A percentile compares a stretch with the other conserved stretches of the same genome.
These are phyloP conservation scores for Phytophthora pluvialis DNA, from an alignment of 352 stramenopile species.

Conservation along the genomic window DNA sequence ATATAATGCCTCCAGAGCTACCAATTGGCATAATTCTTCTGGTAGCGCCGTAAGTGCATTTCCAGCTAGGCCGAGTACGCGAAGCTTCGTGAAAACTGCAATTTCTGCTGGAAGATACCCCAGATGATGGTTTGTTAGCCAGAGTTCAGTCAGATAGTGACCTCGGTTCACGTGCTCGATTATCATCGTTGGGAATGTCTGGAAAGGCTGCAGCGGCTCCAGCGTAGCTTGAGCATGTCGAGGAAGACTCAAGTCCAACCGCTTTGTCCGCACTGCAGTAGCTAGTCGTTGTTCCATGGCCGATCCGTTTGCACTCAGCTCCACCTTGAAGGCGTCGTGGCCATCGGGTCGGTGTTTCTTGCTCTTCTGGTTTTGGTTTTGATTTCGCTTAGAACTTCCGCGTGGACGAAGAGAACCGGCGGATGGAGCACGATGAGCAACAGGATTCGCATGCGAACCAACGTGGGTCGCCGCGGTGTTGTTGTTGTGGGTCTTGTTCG, in stretches of 20 bases:
- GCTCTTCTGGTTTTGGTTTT: constrained; percentile 15
- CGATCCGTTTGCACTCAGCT: constrained; percentile 5
- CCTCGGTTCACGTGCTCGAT: constrained; percentile 38
- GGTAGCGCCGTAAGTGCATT: constrained; percentile 63
- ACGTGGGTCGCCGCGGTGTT: background rate
- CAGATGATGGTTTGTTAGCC: constrained; percentile 72
- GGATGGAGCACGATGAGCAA: constrained; percentile 4
- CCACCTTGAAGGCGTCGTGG: background rate
- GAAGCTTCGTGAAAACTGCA: constrained; percentile 45
- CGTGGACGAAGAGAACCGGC: constrained; percentile 11
- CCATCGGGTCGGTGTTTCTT: constrained; percentile 17
- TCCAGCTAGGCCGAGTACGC: constrained; percentile 61
- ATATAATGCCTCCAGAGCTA: constrained; percentile 58
- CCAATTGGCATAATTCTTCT: constrained; percentile 40
- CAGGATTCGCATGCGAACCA: constrained; percentile 4
- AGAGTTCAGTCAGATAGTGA: constrained; percentile 57
- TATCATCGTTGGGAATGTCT: constrained; percentile 53
- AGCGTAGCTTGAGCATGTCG: background rate
- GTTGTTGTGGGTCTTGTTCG: constrained; percentile 9
- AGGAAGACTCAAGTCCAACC: constrained; percentile 52
- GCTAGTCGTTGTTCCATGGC: constrained; percentile 40
- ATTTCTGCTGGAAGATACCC: constrained; percentile 54
- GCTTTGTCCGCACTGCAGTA: constrained; percentile 28
- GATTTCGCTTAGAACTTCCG: constrained; percentile 20
- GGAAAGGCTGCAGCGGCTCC: constrained; percentile 20